Evolutionary conservation across 202 grass and related monocot species (phyloP).

Genomic region (Bolboschoenoplectus hybrid): DNA sequence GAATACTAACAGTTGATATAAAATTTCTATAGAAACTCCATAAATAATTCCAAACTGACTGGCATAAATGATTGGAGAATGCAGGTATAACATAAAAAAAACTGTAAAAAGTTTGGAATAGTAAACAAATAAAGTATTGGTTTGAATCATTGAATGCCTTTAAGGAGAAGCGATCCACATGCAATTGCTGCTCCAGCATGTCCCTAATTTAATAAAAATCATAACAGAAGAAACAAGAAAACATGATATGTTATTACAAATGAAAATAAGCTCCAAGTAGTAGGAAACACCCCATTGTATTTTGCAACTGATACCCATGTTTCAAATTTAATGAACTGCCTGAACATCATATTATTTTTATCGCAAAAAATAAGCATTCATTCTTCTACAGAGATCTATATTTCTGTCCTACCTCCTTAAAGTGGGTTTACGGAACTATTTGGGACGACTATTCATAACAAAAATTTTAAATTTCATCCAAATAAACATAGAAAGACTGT

Average conservation of each 20-base stretch:
- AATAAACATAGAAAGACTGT: not conserved
- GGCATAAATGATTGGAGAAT: not conserved
- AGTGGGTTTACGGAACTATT: not conserved
- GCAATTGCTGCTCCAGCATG: slow-evolving; percentile 94
- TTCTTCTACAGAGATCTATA: not conserved
- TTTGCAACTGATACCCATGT: not conserved
- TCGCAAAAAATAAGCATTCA: not conserved
- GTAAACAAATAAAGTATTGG: slow-evolving; percentile 29
- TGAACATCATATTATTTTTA: not conserved
- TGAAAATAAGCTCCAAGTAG: not conserved
- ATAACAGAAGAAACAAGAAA: not conserved
- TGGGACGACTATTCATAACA: not conserved
- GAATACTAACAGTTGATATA: not conserved
- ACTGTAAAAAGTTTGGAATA: not conserved
- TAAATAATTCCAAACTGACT: not conserved
- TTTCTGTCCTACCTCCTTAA: slow-evolving; percentile 1
- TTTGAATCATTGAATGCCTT: slow-evolving; percentile 51
- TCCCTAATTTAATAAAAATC: slow-evolving; percentile 57
- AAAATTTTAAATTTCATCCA: not conserved
- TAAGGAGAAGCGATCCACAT: slow-evolving; percentile 88
- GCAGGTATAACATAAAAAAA: not conserved
- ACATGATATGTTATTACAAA: not conserved
- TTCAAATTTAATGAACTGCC: not conserved
- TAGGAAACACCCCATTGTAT: not conserved
- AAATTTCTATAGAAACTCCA: not conserved